Percentiles rank a stretch among this genome's conserved stretches.
Conservation (phyloP, 2,329 filamentous ascomycete species). For the Daldinia sp. region DNA sequence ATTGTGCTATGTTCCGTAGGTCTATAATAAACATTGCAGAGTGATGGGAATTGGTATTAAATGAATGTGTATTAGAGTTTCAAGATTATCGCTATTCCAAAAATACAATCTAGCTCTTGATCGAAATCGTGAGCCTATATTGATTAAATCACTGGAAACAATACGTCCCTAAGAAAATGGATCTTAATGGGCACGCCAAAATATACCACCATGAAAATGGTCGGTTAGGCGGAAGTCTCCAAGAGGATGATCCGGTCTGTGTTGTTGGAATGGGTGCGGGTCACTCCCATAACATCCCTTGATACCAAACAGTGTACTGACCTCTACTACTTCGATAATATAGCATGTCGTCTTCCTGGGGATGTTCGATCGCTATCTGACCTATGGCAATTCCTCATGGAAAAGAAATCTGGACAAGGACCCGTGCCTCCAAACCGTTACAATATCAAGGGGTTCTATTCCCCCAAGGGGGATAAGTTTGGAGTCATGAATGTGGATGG, state of each 20-base stretch:
- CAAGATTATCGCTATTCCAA: not conserved
- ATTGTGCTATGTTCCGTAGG: not conserved
- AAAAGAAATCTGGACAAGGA: conserved; percentile 36
- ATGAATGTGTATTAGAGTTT: not conserved
- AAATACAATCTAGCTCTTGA: not conserved
- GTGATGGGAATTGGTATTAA: not conserved
- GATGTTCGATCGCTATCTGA: conserved; percentile 18
- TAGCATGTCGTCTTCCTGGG: conserved; percentile 45
- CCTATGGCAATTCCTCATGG: conserved; percentile 43
- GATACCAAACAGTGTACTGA: not conserved
- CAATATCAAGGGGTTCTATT: conserved; percentile 42
- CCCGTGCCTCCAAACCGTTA: conserved; percentile 36
- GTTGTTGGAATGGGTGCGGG: conserved; percentile 1
- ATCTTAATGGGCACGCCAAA: not conserved
- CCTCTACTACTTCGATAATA: not conserved
- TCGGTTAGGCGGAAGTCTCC: not conserved
- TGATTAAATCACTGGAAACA: not conserved
- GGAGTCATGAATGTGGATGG: conserved; percentile 35
- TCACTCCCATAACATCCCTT: not conserved
- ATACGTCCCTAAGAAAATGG: not conserved
- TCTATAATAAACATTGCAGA: not conserved
- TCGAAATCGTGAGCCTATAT: not conserved
- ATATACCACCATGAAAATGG: not conserved
- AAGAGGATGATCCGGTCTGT: not conserved
- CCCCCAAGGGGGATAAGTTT: conserved; percentile 24